A percentile compares a stretch with the other conserved stretches of the same genome.
Evolutionary conservation across 2,329 filamentous ascomycete genomes (phyloP).

Genomic region (Sclerotinia sclerotiorum): DNA sequence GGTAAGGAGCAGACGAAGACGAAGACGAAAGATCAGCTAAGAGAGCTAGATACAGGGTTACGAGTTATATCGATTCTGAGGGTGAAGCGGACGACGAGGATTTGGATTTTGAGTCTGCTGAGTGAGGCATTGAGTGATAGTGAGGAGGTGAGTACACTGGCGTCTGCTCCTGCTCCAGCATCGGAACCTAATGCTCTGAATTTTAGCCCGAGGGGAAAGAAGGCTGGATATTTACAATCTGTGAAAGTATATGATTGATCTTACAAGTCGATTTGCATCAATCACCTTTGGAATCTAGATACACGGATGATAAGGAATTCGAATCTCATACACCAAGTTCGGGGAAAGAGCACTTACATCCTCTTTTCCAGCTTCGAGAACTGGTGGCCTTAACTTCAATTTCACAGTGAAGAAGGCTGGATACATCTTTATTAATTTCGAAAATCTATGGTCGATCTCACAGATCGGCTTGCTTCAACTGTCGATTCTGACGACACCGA

Average conservation of each 20-base stretch:
- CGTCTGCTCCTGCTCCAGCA: neutral
- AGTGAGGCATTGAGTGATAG: neutral
- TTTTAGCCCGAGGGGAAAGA: neutral
- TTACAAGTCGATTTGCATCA: neutral
- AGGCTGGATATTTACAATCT: slow-evolving; percentile 1
- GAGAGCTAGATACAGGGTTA: neutral
- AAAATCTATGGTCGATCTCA: neutral
- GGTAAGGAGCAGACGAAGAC: neutral
- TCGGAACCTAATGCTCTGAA: neutral
- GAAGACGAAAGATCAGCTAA: neutral
- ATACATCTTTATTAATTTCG: neutral
- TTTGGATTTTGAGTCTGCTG: neutral
- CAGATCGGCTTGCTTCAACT: neutral
- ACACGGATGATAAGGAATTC: neutral
- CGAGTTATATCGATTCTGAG: neutral
- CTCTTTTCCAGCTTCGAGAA: neutral
- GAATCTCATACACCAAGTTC: neutral
- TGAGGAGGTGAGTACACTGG: no score
- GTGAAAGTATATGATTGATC: neutral
- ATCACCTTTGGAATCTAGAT: neutral
- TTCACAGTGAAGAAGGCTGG: neutral
- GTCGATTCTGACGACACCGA: neutral
- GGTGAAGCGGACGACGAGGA: neutral
- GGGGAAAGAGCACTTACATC: neutral
- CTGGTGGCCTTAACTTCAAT: neutral